These are phyloP conservation scores for Rhizomucor miehei DNA, from an alignment of 371 early-diverging fungal species.

Conservation along the genomic window DNA sequence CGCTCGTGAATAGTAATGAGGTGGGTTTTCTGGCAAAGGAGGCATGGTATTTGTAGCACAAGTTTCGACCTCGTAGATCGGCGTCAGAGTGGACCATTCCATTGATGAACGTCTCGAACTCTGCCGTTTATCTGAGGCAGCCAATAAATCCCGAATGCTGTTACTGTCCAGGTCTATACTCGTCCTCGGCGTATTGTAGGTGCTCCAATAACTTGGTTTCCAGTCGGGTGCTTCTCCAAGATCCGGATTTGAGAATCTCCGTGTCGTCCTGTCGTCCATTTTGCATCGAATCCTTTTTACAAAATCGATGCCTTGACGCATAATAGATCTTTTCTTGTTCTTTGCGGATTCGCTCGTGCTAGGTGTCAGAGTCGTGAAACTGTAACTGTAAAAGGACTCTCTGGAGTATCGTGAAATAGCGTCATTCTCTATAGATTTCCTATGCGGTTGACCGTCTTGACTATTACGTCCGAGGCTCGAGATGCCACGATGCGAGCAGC, in stretches of 20 bases:
- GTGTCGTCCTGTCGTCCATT: constrained; percentile 38
- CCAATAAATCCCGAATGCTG: not conserved
- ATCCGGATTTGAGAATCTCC: constrained; percentile 35
- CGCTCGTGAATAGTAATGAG: constrained; percentile 27
- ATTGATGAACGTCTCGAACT: not conserved
- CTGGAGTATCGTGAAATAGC: constrained; percentile 41
- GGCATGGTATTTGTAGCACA: constrained; percentile 1
- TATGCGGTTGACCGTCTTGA: not conserved
- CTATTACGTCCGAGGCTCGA: not conserved
- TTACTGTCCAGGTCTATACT: constrained; percentile 12
- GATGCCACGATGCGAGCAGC: not conserved
- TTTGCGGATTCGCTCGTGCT: constrained; percentile 36
- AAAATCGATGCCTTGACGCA: constrained; percentile 49
- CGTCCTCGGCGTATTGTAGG: constrained; percentile 12
- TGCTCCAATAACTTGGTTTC: constrained; percentile 18
- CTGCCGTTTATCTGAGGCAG: not conserved
- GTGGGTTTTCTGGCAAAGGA: constrained; percentile 5
- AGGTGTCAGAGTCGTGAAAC: constrained; percentile 45
- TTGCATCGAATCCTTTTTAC: constrained; percentile 54
- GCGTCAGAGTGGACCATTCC: not conserved
- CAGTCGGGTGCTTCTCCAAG: constrained; percentile 26
- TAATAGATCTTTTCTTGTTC: constrained; percentile 41
- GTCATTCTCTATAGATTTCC: constrained; percentile 9
- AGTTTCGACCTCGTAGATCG: constrained; percentile 20
- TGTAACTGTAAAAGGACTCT: constrained; percentile 58